Base-by-base conservation (phyloP, 2,329 filamentous ascomycete species). In the Didymella lethalis region DNA sequence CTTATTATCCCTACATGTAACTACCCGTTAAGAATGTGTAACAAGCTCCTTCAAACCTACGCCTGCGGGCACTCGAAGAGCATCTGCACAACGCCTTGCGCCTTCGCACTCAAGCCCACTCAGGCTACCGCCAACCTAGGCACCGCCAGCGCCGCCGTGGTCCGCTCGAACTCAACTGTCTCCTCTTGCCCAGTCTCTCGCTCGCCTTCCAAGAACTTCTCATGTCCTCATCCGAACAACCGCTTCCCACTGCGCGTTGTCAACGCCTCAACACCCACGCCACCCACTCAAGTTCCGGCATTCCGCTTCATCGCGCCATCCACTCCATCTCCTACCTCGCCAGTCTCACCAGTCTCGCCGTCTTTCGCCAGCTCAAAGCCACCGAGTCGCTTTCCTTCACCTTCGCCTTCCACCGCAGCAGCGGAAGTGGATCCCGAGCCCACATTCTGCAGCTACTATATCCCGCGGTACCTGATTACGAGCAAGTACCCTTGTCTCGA, bases 1-100 rank as follows among this genome's bases (percentile, higher is more conserved):
- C 26, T 26, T 29, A 7, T 23, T 25, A 2, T 28, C 11, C 34
- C 26, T n/a, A 28, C 25, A 18, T 36, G 10, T 7, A 20, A 43
- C 6, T 11, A 25, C 8, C 7, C 45, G 12, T 16, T 16, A 1
- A 43, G 1, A 7, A 74, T 72, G 72, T 75, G 72, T 57, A 54
- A 67, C 31, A 64, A 66, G 31, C 65, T 73, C 26, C 16, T 69
- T 50, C 68, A 75, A 57, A 41, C 64, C 47, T 70, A 68, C 57
- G 62, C 62, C 53, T 75, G 74, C 57, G 51, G 59, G 26, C 66
- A 71, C 66, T 54, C 47, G 11, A 71, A 69, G 28, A 48, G 48
- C 7, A 63, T 73, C 51, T 73, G 66, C 59, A 70, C 62, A 16
- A 75, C 72, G 5, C 67, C 69, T 16, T 75, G 72, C 43, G 50